Evolutionary conservation across 768 basidiomycete genomes (phyloP).

Genomic region (Tulasnella sp.): DNA sequence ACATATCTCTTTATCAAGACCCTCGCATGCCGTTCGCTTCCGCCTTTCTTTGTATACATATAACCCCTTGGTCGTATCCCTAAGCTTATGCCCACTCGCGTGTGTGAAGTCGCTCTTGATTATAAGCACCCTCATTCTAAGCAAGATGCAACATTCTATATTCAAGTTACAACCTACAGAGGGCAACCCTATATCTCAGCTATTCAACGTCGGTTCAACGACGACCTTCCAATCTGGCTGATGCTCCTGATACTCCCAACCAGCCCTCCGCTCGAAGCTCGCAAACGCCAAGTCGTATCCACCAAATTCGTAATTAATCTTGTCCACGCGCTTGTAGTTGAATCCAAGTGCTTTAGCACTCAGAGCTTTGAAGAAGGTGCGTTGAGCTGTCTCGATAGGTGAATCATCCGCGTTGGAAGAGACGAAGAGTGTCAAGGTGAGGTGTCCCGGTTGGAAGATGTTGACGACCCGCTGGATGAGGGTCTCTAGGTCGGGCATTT

Average conservation of each 20-base stretch:
- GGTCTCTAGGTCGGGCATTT: conserved; percentile 69
- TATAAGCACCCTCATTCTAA: not conserved
- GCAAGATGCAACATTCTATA: not conserved
- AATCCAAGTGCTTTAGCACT: conserved; percentile 31
- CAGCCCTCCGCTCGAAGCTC: conserved; percentile 55
- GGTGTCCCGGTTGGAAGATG: conserved; percentile 86
- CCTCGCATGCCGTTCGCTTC: conserved; percentile 3
- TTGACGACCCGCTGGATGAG: conserved; percentile 83
- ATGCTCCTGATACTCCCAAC: not conserved
- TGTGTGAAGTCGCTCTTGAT: not conserved
- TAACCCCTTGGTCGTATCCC: conserved; percentile 5
- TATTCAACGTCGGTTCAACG: not conserved
- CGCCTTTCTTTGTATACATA: not conserved
- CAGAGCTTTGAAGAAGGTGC: conserved; percentile 65
- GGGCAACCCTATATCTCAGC: not conserved
- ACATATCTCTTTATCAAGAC: conserved; percentile 1
- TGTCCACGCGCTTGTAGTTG: conserved; percentile 79
- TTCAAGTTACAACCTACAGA: not conserved
- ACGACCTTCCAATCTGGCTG: conserved; percentile 10
- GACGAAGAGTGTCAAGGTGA: conserved; percentile 88
- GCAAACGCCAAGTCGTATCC: conserved; percentile 89
- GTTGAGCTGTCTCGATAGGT: conserved; percentile 67
- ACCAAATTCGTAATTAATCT: conserved; percentile 97
- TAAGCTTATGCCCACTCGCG: not conserved
- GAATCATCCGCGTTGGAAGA: conserved; percentile 35